Evolutionary conservation across 75 land plant genomes (phyloP), one percentile per base, ranked within the genome.

Genomic region (Selaginella moellendorffii): DNA sequence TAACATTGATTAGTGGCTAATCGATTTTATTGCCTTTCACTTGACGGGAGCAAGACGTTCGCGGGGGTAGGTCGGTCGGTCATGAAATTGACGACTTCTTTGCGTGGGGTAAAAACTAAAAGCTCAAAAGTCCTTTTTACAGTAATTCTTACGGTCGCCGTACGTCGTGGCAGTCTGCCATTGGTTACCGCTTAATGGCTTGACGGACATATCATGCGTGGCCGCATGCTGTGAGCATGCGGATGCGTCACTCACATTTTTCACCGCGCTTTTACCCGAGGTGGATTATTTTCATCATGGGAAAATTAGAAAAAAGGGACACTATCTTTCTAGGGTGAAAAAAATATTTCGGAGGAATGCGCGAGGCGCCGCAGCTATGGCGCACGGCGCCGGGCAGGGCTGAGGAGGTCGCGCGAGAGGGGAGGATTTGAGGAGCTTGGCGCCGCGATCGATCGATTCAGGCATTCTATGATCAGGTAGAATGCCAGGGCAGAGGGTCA

Each of bases 391-490:
- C 65, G 8, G 2, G 29, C 1, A 19, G 1, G 53, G 27, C 58
- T 27, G 36, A 54, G 10, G 46, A 24, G 14, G 14, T 36, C 46
- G n/a, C 14, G 46, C 14, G 46, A 5, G 46, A 36, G 46, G 14
- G 10, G 46, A 36, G 46, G 46, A 36, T 36, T 36, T 36, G 46
- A 14, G 5, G 14, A 36, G 46, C 14, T 36, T 36, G 10, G 14
- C 14, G 46, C 14, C 14, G 5, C 14, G 5, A 5, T 36, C 14
- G 14, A 36, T 36, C 14, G 46, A 36, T 36, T 63, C 28, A 1
- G 61, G 0, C n/a, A 30, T 66, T 63, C 0, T n/a, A 28, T 76
- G 36, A 0, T 73, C 63, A 36, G 77, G 85, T 74, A 60, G n/a
- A 26, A 21, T 66, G 68, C 8, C 63, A 51, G 0, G 53, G n/a